phyloP scores from a whole-genome alignment of 768 basidiomycete species.

The Hirschioporus abietinus region DNA sequence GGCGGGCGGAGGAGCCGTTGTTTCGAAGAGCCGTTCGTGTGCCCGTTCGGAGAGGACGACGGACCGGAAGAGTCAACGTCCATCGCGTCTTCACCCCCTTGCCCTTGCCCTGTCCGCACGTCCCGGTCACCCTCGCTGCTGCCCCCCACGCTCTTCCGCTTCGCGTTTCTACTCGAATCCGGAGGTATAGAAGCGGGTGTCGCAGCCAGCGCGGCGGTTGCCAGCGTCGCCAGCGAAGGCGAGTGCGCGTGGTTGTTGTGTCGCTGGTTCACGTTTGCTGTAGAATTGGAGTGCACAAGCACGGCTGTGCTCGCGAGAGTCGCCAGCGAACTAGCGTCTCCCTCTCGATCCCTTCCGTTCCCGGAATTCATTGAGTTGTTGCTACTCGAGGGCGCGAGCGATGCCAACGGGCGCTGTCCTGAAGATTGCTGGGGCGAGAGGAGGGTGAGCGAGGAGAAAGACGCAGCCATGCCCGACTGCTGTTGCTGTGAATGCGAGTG shows the following conservation, averaged over 20 bases:
- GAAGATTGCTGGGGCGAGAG: background rate
- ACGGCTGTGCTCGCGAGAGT: background rate
- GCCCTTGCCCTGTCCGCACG: no score
- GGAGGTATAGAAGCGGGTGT: background rate
- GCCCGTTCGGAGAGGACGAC: no score
- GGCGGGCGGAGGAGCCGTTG: background rate
- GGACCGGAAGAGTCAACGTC: background rate
- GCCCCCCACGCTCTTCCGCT: background rate
- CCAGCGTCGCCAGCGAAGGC: background rate
- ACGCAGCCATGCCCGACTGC: background rate
- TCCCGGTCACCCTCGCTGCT: background rate
- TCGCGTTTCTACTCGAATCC: background rate
- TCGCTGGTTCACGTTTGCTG: background rate
- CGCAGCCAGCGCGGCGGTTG: background rate
- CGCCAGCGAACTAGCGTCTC: background rate
- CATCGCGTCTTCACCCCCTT: background rate
- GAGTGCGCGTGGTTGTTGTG: background rate
- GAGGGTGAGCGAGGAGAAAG: background rate
- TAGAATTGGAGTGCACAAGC: background rate
- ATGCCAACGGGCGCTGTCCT: background rate
- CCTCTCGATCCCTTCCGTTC: background rate
- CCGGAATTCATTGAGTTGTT: background rate
- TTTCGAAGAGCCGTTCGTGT: background rate
- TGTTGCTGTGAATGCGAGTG: background rate
- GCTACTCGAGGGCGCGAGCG: background rate